These are phyloP conservation scores for Galeopsis tetrahit DNA, from an alignment of 257 asterid genomes.

Conservation along the genomic window DNA sequence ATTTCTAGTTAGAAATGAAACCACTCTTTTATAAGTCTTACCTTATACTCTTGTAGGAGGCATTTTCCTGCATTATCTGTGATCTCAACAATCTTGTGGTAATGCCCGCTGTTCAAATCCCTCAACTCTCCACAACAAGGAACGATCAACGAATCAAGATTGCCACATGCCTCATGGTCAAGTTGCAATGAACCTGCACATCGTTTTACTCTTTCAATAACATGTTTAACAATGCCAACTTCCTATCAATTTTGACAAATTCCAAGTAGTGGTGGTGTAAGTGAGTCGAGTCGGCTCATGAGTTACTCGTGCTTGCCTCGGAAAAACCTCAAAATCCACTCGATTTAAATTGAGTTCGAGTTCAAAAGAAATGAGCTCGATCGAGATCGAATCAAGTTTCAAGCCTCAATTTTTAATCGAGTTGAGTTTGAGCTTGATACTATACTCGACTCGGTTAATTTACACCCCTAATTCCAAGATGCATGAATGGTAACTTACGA, in stretches of 20 bases:
- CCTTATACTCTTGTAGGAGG: conserved; percentile 82
- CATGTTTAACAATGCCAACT: conserved; percentile 1
- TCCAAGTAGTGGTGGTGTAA: neutral
- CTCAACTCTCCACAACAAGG: conserved; percentile 88
- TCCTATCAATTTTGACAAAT: conserved; percentile 10
- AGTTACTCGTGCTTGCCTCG: too few relatives aligned
- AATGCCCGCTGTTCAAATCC: conserved; percentile 76
- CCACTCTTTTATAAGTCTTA: conserved; percentile 36
- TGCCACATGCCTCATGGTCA: conserved; percentile 81
- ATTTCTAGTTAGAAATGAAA: neutral
- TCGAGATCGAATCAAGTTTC: too few relatives aligned
- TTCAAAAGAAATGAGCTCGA: too few relatives aligned
- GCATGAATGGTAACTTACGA: conserved; percentile 51
- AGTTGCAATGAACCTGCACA: conserved; percentile 86
- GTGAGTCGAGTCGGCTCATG: too few relatives aligned
- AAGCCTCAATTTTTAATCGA: too few relatives aligned
- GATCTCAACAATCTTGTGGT: conserved; percentile 78
- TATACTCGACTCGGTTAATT: too few relatives aligned
- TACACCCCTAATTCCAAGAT: neutral
- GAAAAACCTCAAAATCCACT: too few relatives aligned
- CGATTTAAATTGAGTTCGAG: too few relatives aligned
- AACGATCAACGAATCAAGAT: conserved; percentile 77
- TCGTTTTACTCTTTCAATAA: conserved; percentile 13
- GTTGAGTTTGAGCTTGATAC: too few relatives aligned
- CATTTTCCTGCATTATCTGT: conserved; percentile 89